Conservation (phyloP, 257 asterid species). For the Scutellaria galericulata region DNA sequence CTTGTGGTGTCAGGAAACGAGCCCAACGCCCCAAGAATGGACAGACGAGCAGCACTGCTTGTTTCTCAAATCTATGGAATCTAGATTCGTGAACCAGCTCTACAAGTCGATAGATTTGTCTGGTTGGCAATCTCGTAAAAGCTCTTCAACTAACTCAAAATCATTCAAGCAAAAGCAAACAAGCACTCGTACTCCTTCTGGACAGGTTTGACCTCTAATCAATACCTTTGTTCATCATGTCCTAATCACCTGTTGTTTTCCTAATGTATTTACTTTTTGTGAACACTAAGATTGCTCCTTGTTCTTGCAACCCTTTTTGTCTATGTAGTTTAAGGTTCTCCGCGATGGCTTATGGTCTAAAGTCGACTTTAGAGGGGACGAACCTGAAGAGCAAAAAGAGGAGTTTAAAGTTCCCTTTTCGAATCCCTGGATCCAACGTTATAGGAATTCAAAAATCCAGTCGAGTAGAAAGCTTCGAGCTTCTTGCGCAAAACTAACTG, state of each 20-base stretch:
- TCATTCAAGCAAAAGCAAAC: conserved; percentile 40
- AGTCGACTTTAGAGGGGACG: conserved; percentile 49
- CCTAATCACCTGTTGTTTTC: not conserved
- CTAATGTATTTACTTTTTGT: not conserved
- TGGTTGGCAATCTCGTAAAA: conserved; percentile 42
- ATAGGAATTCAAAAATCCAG: conserved; percentile 43
- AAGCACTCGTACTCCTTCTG: conserved; percentile 45
- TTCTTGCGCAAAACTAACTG: conserved; percentile 29
- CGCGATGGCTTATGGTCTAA: conserved; percentile 64
- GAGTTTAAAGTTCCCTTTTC: conserved; percentile 40
- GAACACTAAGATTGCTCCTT: conserved; percentile 10
- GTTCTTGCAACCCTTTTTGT: conserved; percentile 10
- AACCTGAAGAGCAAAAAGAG: conserved; percentile 38
- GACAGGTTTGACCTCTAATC: conserved; percentile 53
- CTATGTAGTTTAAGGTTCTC: conserved; percentile 63
- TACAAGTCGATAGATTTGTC: conserved; percentile 52
- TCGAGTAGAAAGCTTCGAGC: conserved; percentile 37
- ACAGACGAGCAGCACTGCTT: conserved; percentile 69
- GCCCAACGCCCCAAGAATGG: conserved; percentile 51
- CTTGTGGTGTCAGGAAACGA: conserved; percentile 44
- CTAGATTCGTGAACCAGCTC: conserved; percentile 67
- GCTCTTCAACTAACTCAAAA: conserved; percentile 38
- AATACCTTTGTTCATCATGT: not conserved
- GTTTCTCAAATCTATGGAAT: conserved; percentile 73
- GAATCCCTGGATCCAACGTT: conserved; percentile 64